These are phyloP conservation scores for Pelargonium fulgidum DNA, from an alignment of 441 rosid genomes.

Conservation along the genomic window DNA sequence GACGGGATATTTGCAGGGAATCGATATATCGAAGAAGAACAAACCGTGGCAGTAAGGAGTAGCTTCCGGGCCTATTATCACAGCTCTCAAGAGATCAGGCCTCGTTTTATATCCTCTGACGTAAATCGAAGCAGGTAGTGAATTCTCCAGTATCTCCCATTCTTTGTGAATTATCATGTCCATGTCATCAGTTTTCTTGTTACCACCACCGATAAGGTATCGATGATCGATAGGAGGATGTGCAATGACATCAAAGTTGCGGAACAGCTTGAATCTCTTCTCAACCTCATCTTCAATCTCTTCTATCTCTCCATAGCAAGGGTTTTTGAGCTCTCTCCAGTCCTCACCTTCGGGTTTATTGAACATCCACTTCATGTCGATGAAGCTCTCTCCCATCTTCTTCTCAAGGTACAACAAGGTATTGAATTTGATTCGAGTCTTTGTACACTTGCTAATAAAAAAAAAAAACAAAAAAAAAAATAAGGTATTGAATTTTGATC, in stretches of 20 bases:
- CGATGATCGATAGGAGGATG: constrained; percentile 15
- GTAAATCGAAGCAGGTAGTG: constrained; percentile 15
- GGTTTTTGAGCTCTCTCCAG: constrained; percentile 4
- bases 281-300: constrained; percentile 19
- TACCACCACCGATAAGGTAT: neutral
- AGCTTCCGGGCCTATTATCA: constrained; percentile 19
- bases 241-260: neutral
- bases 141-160: constrained; percentile 16
- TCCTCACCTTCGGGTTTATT: neutral
- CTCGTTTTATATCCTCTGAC: constrained; percentile 14
- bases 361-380: neutral
- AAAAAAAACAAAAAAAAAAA: too few species aligned
- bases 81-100: constrained; percentile 23
- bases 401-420: neutral
- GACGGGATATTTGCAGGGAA: constrained; percentile 13
- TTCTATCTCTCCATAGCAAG: constrained; percentile 15
- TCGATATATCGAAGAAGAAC: constrained; percentile 25
- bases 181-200: neutral
- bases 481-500: too few species aligned
- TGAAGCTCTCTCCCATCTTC: neutral
- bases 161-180: constrained; percentile 1
- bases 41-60: constrained; percentile 24
- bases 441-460: too few species aligned
- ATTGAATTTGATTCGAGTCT: too few species aligned
- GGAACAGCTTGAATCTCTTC: constrained; percentile 15